phyloP scores from a whole-genome alignment of 352 stramenopile genomes.

The Pythium utonaiense region DNA sequence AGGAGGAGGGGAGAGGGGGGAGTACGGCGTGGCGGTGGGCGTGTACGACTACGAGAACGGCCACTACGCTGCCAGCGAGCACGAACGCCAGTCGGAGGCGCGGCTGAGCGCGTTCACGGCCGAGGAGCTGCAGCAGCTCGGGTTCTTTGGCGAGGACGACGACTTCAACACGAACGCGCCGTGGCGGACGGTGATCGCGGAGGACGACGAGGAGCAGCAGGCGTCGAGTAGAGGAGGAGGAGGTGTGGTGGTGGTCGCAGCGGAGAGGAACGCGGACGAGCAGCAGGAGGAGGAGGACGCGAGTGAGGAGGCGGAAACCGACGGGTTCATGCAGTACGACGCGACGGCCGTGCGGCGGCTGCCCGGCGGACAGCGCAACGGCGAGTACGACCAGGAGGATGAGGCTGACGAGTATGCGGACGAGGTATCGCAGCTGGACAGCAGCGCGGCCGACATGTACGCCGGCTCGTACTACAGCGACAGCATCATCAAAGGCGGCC shows the following conservation, averaged over 20 bases:
- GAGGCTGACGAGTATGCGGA: conserved; percentile 26
- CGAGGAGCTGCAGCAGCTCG: conserved; percentile 18
- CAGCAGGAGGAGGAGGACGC: conserved; percentile 33
- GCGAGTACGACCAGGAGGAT: conserved; percentile 18
- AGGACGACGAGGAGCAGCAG: conserved; percentile 12
- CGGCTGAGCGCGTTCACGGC: conserved; percentile 20
- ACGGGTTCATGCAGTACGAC: conserved; percentile 10
- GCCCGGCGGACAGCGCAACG: neutral
- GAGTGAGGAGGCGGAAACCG: conserved; percentile 23
- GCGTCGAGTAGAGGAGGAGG: neutral
- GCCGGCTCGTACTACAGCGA: conserved; percentile 23
- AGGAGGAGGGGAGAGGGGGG: neutral
- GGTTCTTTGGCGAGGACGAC: conserved; percentile 8
- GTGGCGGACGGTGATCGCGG: conserved; percentile 18
- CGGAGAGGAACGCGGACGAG: neutral
- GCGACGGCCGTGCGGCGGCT: conserved; percentile 9
- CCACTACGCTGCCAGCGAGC: neutral
- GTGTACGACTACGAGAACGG: neutral
- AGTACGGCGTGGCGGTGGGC: neutral
- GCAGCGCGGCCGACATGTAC: conserved; percentile 29
- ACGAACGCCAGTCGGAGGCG: conserved; percentile 7
- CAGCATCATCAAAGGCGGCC: conserved; percentile 24
- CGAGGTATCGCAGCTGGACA: conserved; percentile 27
- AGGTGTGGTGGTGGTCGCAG: conserved; percentile 13
- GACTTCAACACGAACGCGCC: neutral